These are phyloP conservation scores for Lachnellula cervina DNA, from an alignment of 2,329 filamentous ascomycete genomes.

Conservation along the genomic window DNA sequence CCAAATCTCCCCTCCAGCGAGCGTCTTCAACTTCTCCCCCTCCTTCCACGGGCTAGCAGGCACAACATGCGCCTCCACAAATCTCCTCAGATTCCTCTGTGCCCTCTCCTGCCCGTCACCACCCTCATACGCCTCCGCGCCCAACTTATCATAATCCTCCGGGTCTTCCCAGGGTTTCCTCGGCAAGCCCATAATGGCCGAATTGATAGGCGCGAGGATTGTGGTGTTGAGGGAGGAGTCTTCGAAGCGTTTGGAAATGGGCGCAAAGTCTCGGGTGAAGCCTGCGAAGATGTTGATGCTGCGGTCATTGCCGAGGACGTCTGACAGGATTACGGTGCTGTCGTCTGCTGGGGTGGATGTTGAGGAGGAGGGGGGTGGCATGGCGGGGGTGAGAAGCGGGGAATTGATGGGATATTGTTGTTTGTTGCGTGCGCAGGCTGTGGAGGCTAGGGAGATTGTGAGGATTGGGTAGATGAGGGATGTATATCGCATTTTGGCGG, in stretches of 20 bases:
- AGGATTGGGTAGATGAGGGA: not conserved
- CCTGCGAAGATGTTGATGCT: conserved; percentile 80
- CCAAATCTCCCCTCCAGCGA: conserved; percentile 68
- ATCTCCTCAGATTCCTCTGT: conserved; percentile 67
- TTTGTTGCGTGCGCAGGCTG: not conserved
- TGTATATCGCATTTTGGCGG: not conserved
- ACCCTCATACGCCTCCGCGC: conserved; percentile 70
- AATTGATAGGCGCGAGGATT: conserved; percentile 82
- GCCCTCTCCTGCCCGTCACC: conserved; percentile 71
- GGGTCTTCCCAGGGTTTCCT: conserved; percentile 84
- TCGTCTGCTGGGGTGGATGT: conserved; percentile 31
- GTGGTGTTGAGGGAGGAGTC: conserved; percentile 67
- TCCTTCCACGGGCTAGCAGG: conserved; percentile 70
- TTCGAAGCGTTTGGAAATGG: conserved; percentile 64
- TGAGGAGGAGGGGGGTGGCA: conserved; percentile 16
- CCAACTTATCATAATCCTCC: conserved; percentile 63
- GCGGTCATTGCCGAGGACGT: conserved; percentile 76
- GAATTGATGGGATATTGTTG: not conserved
- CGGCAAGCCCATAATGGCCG: conserved; percentile 69
- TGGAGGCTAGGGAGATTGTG: not conserved
- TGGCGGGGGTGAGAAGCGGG: not conserved
- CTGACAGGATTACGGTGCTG: conserved; percentile 63
- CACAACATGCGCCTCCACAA: conserved; percentile 84
- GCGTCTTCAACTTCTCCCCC: conserved; percentile 58
- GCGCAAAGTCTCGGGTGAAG: conserved; percentile 69